Conservation (phyloP, 192 early-diverging fungal genomes). For the Coemansia asiatica region DNA sequence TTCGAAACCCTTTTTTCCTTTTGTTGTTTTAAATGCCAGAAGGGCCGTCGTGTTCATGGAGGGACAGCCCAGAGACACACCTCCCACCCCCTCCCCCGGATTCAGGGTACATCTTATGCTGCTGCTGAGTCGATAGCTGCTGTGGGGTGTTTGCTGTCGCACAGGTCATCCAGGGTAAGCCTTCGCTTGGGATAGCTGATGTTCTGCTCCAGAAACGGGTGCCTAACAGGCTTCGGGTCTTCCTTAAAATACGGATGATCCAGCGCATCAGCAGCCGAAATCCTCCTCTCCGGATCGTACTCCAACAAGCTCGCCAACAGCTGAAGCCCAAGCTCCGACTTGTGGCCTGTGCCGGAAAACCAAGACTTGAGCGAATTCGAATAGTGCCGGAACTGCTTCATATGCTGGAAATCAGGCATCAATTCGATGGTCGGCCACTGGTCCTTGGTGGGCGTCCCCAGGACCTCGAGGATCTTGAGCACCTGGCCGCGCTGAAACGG, state of each 20-base stretch:
- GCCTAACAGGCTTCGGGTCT: slow-evolving; percentile 47
- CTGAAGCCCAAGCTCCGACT: slow-evolving; percentile 63
- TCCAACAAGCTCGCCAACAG: slow-evolving; percentile 74
- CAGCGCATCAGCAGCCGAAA: slow-evolving; percentile 75
- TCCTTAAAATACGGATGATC: slow-evolving; percentile 84
- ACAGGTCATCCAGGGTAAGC: slow-evolving; percentile 51
- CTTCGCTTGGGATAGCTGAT: slow-evolving; percentile 52
- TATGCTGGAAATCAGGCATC: slow-evolving; percentile 67
- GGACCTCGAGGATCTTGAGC: slow-evolving; percentile 76
- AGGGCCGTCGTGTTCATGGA: slow-evolving; percentile 18
- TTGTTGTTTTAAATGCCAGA: too few species aligned
- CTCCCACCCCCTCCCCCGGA: too few species aligned
- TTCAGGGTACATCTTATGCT: slow-evolving; percentile 23
- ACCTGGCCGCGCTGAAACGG: slow-evolving; percentile 87
- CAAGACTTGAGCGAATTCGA: slow-evolving; percentile 42
- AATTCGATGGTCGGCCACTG: slow-evolving; percentile 72
- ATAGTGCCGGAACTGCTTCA: slow-evolving; percentile 64
- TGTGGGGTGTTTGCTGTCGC: slow-evolving; percentile 19
- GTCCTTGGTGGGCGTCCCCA: slow-evolving; percentile 87
- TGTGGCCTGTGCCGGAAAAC: slow-evolving; percentile 46
- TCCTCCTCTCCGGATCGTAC: slow-evolving; percentile 76
- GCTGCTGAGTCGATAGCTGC: not conserved
- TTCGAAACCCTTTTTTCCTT: too few species aligned
- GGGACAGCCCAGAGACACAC: slow-evolving; percentile 15
- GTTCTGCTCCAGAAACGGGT: slow-evolving; percentile 53